A percentile compares a stretch with the other conserved stretches of the same genome.
phyloP scores from a whole-genome alignment of 768 basidiomycete genomes.

The Cyclocybe cylindracea region DNA sequence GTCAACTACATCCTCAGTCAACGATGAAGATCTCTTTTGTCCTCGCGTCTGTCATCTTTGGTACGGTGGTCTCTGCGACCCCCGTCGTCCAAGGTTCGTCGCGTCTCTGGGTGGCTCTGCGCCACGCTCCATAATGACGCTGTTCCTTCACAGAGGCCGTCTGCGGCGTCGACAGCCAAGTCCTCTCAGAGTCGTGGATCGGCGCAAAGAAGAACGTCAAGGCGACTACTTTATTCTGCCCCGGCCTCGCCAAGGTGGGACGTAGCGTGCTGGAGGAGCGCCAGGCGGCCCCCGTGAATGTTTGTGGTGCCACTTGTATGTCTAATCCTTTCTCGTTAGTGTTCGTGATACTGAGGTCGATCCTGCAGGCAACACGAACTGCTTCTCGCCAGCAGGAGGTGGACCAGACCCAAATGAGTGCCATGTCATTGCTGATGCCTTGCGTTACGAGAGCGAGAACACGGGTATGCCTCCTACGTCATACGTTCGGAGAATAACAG shows the following conservation, averaged over 20 bases:
- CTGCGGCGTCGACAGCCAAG: conserved; percentile 5
- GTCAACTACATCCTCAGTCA: too few species aligned
- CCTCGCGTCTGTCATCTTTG: too few species aligned
- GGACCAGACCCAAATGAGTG: conserved; percentile 51
- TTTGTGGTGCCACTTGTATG: conserved; percentile 43
- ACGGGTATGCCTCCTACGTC: conserved; percentile 27
- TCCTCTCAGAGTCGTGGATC: conserved; percentile 33
- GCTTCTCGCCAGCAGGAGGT: conserved; percentile 46
- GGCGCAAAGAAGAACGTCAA: conserved; percentile 45
- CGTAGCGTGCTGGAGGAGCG: conserved; percentile 18
- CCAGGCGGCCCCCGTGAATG: conserved; percentile 31
- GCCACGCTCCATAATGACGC: too few species aligned
- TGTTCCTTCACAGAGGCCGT: conserved; percentile 1
- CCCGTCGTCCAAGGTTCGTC: too few species aligned
- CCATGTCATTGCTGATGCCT: conserved; percentile 48
- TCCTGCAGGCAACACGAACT: conserved; percentile 38
- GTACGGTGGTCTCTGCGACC: too few species aligned
- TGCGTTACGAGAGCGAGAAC: conserved; percentile 48
- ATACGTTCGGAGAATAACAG: too few species aligned
- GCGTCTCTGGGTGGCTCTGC: too few species aligned
- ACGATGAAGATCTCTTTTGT: too few species aligned
- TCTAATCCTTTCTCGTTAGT: not conserved
- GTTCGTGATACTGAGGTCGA: not conserved
- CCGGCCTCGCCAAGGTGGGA: conserved; percentile 5
- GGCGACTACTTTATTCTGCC: conserved; percentile 36